Evolutionary conservation across 1,284 basidiomycete genomes (phyloP), one percentile per base, ranked within the genome.

Genomic region (Pholiota adiposa): DNA sequence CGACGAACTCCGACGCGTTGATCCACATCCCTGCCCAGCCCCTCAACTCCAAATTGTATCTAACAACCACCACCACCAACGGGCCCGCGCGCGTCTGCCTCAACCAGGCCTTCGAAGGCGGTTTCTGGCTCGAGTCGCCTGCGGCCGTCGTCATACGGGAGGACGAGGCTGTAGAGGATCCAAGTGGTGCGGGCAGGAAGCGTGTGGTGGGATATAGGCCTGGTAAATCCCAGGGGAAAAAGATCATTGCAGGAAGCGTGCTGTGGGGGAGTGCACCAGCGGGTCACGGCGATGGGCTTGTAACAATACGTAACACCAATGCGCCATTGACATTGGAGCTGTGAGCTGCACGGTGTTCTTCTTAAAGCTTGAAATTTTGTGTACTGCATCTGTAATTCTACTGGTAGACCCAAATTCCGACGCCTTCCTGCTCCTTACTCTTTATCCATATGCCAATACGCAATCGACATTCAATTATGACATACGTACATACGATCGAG

Each of bases 51-150:
- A 63, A 51, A 8, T 72, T 83, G 21, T 55, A 52, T 0, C 67
- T 80, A 4, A 61, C 63, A 1, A 77, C 64, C 16, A 62, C 62
- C 12, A 79, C 79, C 1, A 69, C 75, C 4, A 84, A 84, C 50
- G 63, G 70, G 0, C 65, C 65, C 0, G 77, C 75, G 9, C 51
- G 25, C 2, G 73, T 83, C 16, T 65, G 55, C n/a, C 66, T 84
- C 51, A 73, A 78, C 25, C 68, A 75, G 0, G 66, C 78, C 1
- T 84, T 70, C 53, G 79, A 84, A 61, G 82, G 83, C 4, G 64
- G 58, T 1, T 78, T 78, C 52, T 61, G 65, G 0, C 65, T 82
- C 18, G 31, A 58, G 18, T 74, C 79, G 14, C 73, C 75, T 4
- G 18, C 31, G 11, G 31, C 6, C 9, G 46, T 44, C 16, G 7